Conservation (phyloP, 805 yeast genomes). For the Clavispora asparagi region DNA sequence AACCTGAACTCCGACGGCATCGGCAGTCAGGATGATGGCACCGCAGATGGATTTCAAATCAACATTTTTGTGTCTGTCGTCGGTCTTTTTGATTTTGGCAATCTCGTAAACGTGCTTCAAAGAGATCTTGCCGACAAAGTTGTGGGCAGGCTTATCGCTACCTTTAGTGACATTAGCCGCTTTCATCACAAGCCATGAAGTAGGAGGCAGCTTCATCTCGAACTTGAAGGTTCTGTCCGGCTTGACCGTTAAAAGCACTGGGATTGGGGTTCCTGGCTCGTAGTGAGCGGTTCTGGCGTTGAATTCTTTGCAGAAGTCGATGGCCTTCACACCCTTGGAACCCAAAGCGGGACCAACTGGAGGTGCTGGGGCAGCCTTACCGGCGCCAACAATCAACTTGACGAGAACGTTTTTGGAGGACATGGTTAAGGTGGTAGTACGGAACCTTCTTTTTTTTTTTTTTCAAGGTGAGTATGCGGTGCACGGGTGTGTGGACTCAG, state of each 20-base stretch:
- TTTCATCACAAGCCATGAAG: constrained; percentile 76
- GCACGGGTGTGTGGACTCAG: constrained; percentile 1
- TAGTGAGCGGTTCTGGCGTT: constrained; percentile 92
- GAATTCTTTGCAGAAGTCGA: constrained; percentile 96
- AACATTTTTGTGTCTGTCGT: constrained; percentile 66
- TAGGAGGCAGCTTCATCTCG: constrained; percentile 86
- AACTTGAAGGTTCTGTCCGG: constrained; percentile 91
- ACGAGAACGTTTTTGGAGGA: constrained; percentile 62
- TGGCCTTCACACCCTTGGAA: constrained; percentile 97
- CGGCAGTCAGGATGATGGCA: constrained; percentile 83
- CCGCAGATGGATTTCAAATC: constrained; percentile 76
- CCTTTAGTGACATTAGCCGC: constrained; percentile 84
- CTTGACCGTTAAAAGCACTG: constrained; percentile 74
- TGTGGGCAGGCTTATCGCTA: constrained; percentile 58
- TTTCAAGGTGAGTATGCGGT: neutral
- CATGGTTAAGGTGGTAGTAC: constrained; percentile 9
- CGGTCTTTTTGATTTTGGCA: constrained; percentile 88
- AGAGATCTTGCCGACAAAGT: constrained; percentile 58
- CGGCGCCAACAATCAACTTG: constrained; percentile 92
- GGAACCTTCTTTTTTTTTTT: neutral
- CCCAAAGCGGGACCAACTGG: constrained; percentile 99
- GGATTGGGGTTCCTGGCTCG: constrained; percentile 84
- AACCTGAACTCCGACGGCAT: constrained; percentile 79
- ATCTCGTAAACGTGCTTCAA: constrained; percentile 91
- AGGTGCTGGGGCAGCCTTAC: constrained; percentile 97